A percentile compares a stretch with the other conserved stretches of the same genome.
These are phyloP conservation scores for Suillus weaverae DNA, from an alignment of 768 basidiomycete species.

Conservation along the genomic window DNA sequence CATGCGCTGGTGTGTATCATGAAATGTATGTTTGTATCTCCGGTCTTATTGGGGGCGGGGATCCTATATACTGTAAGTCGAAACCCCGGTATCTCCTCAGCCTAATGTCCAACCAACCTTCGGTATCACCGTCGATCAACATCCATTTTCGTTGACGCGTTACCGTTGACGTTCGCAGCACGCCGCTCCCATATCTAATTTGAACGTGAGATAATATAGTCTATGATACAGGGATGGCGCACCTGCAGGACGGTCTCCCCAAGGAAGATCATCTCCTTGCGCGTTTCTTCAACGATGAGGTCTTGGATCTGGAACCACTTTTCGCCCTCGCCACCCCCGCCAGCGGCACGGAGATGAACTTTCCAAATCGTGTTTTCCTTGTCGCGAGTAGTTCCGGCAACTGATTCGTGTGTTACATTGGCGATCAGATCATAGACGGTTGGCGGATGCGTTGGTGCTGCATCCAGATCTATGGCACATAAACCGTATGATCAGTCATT, in stretches of 20 bases:
- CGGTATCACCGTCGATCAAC: slow-evolving; percentile 30
- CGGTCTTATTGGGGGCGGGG: slow-evolving; percentile 3
- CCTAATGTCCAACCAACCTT: slow-evolving; percentile 3
- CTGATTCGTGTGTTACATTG: slow-evolving; percentile 93
- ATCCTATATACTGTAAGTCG: not conserved
- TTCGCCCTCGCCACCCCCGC: slow-evolving; percentile 78
- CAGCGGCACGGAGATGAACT: slow-evolving; percentile 75
- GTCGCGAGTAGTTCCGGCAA: slow-evolving; percentile 92
- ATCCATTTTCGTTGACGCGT: slow-evolving; percentile 28
- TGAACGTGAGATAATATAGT: slow-evolving; percentile 11
- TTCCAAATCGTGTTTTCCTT: slow-evolving; percentile 94
- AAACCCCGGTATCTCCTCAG: slow-evolving; percentile 32
- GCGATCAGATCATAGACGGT: slow-evolving; percentile 92
- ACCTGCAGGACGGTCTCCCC: slow-evolving; percentile 98
- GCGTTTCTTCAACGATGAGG: slow-evolving; percentile 92
- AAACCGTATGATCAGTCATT: slow-evolving; percentile 25
- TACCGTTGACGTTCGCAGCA: slow-evolving; percentile 20
- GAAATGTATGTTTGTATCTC: slow-evolving; percentile 8
- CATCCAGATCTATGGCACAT: slow-evolving; percentile 68
- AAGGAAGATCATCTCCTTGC: slow-evolving; percentile 96
- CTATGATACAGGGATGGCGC: slow-evolving; percentile 13
- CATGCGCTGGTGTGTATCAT: slow-evolving; percentile 6
- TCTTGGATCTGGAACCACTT: slow-evolving; percentile 98
- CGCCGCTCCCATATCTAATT: slow-evolving; percentile 66
- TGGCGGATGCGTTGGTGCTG: slow-evolving; percentile 54